A percentile compares a stretch with the other conserved stretches of the same genome.
phyloP scores from a whole-genome alignment of 306 rosid genomes.

The Acacia crassicarpa region DNA sequence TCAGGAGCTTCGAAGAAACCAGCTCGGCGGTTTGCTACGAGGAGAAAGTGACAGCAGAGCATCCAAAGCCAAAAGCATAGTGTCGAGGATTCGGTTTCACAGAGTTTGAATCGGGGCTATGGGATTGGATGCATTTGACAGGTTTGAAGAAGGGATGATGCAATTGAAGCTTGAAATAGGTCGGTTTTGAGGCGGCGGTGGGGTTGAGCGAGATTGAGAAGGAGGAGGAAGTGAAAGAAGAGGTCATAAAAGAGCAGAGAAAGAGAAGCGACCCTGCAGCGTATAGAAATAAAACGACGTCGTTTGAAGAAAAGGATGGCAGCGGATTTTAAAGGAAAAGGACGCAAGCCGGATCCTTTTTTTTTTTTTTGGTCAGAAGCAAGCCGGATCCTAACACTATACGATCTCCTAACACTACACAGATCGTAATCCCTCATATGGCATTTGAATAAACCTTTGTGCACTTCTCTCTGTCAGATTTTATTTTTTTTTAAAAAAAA shows the following conservation, averaged over 20 bases:
- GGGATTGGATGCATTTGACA: slow-evolving; percentile 44
- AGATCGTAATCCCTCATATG: too few relatives aligned
- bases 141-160: slow-evolving; percentile 35
- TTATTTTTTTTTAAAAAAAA: too few relatives aligned
- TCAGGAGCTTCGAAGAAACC: slow-evolving; percentile 52
- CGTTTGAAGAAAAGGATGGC: too few relatives aligned
- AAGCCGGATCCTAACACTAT: too few relatives aligned
- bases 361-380: too few relatives aligned
- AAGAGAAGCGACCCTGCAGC: too few relatives aligned
- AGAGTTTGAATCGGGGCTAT: slow-evolving; percentile 16
- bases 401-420: too few relatives aligned
- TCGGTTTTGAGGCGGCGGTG: slow-evolving; percentile 1
- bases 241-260: neutral
- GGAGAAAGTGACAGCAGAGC: slow-evolving; percentile 49
- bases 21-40: slow-evolving; percentile 38
- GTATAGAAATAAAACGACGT: too few relatives aligned
- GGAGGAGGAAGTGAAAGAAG: slow-evolving; percentile 37
- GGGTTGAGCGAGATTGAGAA: slow-evolving; percentile 33
- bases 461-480: too few relatives aligned
- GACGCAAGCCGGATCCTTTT: too few relatives aligned
- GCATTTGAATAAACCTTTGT: too few relatives aligned
- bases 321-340: too few relatives aligned
- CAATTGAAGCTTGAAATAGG: slow-evolving; percentile 28
- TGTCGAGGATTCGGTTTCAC: slow-evolving; percentile 20
- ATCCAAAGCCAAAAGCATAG: slow-evolving; percentile 36